Evolutionary conservation across 2,329 filamentous ascomycete species (phyloP).

Genomic region (Exophiala aquamarina): DNA sequence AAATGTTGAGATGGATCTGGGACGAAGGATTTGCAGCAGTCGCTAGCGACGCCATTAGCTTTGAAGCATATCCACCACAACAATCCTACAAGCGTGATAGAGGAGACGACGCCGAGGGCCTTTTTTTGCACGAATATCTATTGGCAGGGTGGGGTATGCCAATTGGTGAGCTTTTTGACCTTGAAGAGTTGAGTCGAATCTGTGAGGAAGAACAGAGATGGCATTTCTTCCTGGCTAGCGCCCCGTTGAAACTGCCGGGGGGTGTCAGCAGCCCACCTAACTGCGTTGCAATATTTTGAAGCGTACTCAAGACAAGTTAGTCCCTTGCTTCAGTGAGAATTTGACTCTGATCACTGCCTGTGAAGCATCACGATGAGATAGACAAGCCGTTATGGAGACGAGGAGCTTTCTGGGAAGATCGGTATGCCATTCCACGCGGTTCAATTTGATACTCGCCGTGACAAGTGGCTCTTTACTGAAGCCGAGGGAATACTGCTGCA

Average conservation of each 20-base stretch:
- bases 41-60: slow-evolving; percentile 55
- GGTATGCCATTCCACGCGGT: too few species aligned
- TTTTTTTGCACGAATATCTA: slow-evolving; percentile 28
- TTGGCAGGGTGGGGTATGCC: slow-evolving; percentile 32
- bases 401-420: too few species aligned
- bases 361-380: too few species aligned
- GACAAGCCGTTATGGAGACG: too few species aligned
- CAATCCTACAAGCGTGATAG: slow-evolving; percentile 8
- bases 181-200: slow-evolving; percentile 39
- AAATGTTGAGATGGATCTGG: slow-evolving; percentile 59
- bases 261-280: slow-evolving; percentile 29
- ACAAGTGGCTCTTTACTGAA: too few species aligned
- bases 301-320: too few species aligned
- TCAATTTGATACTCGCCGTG: too few species aligned
- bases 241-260: slow-evolving; percentile 27
- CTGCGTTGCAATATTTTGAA: slow-evolving; percentile 27
- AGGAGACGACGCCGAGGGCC: slow-evolving; percentile 5
- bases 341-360: too few species aligned
- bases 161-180: slow-evolving; percentile 34
- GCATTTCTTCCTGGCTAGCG: slow-evolving; percentile 50
- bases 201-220: slow-evolving; percentile 36
- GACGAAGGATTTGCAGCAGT: slow-evolving; percentile 57
- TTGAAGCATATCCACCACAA: slow-evolving; percentile 46
- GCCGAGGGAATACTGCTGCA: too few species aligned
- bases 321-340: too few species aligned